Evolutionary conservation across 169 alveolate genomes (phyloP).

Genomic region (Eimeria tenella): DNA sequence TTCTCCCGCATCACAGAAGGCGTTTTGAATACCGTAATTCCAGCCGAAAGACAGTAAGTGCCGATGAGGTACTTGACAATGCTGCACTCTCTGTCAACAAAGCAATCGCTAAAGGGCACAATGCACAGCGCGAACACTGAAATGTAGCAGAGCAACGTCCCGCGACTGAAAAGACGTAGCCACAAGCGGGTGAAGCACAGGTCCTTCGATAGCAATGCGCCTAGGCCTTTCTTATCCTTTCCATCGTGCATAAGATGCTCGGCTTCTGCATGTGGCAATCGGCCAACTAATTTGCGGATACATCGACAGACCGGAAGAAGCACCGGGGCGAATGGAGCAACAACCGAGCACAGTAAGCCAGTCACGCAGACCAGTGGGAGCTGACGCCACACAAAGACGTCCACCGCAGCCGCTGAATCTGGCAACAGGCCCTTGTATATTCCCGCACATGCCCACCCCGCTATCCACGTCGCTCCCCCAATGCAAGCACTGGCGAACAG

Average conservation of each 20-base stretch:
- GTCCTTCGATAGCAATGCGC: not conserved
- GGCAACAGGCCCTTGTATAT: not conserved
- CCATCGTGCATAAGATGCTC: not conserved
- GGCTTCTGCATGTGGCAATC: not conserved
- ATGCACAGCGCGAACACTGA: conserved; percentile 42
- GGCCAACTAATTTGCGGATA: not conserved
- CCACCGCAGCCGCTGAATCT: not conserved
- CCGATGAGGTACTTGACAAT: conserved; percentile 55
- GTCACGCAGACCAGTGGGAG: conserved; percentile 50
- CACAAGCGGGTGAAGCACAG: conserved; percentile 24
- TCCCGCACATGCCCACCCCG: not conserved
- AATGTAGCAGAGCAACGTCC: conserved; percentile 24
- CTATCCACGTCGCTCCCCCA: conserved; percentile 39
- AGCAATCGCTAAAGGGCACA: conserved; percentile 55
- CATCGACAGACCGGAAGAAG: not conserved
- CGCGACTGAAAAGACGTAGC: conserved; percentile 25
- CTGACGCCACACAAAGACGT: conserved; percentile 63
- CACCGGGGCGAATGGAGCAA: conserved; percentile 41
- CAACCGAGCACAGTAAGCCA: conserved; percentile 52
- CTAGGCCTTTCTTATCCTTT: not conserved
- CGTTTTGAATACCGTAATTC: conserved; percentile 32
- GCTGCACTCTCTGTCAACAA: conserved; percentile 46
- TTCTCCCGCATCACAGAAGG: not conserved
- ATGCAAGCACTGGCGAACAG: conserved; percentile 4
- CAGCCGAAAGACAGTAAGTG: conserved; percentile 30